Evolutionary conservation across 2,329 filamentous ascomycete genomes (phyloP).

Genomic region (Metarhizium rileyi): DNA sequence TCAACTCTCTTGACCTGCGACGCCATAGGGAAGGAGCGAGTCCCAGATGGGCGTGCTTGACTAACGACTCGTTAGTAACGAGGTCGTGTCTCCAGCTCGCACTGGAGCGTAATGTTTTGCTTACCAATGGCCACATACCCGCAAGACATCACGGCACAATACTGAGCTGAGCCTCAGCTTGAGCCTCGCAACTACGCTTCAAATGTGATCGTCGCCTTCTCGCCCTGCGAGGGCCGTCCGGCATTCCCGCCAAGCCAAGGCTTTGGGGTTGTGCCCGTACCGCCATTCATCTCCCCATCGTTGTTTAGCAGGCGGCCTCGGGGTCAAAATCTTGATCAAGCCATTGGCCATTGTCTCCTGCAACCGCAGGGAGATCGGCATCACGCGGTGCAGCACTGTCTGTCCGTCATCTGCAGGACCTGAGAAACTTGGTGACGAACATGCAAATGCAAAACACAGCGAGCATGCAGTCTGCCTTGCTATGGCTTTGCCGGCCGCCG

Average conservation of each 20-base stretch:
- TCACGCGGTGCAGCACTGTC: neutral
- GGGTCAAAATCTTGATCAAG: neutral
- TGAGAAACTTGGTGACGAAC: neutral
- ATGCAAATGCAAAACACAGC: neutral
- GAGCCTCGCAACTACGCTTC: neutral
- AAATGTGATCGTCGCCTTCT: neutral
- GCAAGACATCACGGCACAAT: no score
- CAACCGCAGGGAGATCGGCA: neutral
- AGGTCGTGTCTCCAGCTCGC: no score
- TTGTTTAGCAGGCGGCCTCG: neutral
- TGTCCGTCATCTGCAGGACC: neutral
- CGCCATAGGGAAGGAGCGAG: neutral
- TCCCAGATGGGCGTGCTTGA: no score
- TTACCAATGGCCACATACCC: no score
- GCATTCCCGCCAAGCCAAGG: neutral
- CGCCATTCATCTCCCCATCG: neutral
- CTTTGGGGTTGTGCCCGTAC: neutral
- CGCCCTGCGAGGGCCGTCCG: conserved; percentile 2
- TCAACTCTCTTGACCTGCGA: neutral
- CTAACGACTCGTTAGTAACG: no score
- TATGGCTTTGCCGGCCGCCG: neutral
- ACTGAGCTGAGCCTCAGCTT: neutral
- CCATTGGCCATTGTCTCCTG: neutral
- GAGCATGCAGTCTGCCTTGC: no score
- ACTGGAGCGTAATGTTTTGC: no score